phyloP scores from a whole-genome alignment of 495 filamentous ascomycete species.

The Aspergillus kassunensis region DNA sequence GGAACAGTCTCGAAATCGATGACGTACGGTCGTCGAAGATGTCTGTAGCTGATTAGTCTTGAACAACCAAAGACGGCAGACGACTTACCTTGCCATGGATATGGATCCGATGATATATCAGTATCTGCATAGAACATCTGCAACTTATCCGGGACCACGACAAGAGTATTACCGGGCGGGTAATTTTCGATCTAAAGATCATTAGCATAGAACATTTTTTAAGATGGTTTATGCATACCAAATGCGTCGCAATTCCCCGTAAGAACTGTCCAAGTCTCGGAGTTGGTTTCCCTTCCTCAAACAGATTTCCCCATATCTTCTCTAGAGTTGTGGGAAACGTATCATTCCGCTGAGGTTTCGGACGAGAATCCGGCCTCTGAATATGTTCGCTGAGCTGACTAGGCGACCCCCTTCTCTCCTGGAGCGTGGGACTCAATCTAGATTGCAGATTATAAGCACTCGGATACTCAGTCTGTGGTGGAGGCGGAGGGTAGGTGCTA shows the following conservation, averaged over 20 bases:
- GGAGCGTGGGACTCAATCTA: slow-evolving; percentile 20
- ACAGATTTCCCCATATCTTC: slow-evolving; percentile 72
- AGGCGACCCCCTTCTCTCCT: slow-evolving; percentile 24
- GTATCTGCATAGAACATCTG: slow-evolving; percentile 70
- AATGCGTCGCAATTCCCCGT: slow-evolving; percentile 69
- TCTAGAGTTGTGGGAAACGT: slow-evolving; percentile 57
- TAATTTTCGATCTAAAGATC: slow-evolving; percentile 68
- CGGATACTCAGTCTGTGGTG: slow-evolving; percentile 27
- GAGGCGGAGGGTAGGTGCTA: slow-evolving; percentile 37
- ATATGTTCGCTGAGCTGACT: slow-evolving; percentile 36
- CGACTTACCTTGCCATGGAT: slow-evolving; percentile 55
- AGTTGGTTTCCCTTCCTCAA: slow-evolving; percentile 68
- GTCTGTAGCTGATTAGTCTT: slow-evolving; percentile 28
- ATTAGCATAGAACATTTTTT: background rate
- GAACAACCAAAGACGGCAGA: background rate
- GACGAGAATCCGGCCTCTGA: slow-evolving; percentile 32
- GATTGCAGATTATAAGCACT: slow-evolving; percentile 24
- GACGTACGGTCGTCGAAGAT: slow-evolving; percentile 52
- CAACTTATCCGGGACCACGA: slow-evolving; percentile 81
- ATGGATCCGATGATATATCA: slow-evolving; percentile 56
- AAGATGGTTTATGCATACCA: slow-evolving; percentile 50
- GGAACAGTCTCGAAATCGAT: slow-evolving; percentile 68
- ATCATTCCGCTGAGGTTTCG: slow-evolving; percentile 39
- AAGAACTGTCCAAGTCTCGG: slow-evolving; percentile 66
- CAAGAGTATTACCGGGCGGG: slow-evolving; percentile 65